phyloP scores from a whole-genome alignment of 2,329 filamentous ascomycete genomes.

The Colletotrichum echinochloae region DNA sequence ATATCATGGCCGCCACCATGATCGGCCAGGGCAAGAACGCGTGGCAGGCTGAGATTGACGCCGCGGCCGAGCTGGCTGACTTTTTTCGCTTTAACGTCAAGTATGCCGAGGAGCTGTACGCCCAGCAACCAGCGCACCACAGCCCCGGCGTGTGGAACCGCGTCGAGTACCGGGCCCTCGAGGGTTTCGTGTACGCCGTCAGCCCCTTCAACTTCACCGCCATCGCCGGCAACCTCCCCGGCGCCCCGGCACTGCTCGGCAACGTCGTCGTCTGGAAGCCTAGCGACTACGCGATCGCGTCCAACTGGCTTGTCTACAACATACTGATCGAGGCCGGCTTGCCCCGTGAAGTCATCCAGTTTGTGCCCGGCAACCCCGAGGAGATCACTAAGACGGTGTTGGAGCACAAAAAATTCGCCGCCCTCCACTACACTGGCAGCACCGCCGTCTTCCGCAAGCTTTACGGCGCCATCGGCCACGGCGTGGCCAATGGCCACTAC shows the following conservation, averaged over 20 bases:
- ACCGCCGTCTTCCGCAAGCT: constrained; percentile 91
- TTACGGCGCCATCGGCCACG: constrained; percentile 86
- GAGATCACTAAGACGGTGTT: constrained; percentile 84
- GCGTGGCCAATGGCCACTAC: constrained; percentile 85
- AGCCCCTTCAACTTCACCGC: constrained; percentile 98
- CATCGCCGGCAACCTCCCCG: constrained; percentile 88
- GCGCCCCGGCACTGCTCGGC: constrained; percentile 86
- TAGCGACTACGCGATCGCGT: constrained; percentile 88
- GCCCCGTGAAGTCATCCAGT: constrained; percentile 91
- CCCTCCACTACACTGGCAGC: constrained; percentile 95
- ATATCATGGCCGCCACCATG: constrained; percentile 96
- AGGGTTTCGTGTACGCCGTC: constrained; percentile 95
- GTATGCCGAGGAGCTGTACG: constrained; percentile 92
- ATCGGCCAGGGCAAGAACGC: constrained; percentile 97
- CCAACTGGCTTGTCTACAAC: constrained; percentile 90
- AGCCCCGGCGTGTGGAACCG: constrained; percentile 90
- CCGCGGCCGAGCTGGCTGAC: constrained; percentile 91
- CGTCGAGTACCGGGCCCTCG: constrained; percentile 87
- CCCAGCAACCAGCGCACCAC: constrained; percentile 87
- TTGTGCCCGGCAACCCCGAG: constrained; percentile 88
- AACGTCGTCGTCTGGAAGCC: constrained; percentile 98
- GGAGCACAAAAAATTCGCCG: constrained; percentile 82
- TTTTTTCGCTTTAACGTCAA: constrained; percentile 96
- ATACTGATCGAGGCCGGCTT: constrained; percentile 93
- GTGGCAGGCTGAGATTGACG: constrained; percentile 99